A percentile compares a stretch with the other conserved stretches of the same genome.
Evolutionary conservation across 2,329 filamentous ascomycete genomes (phyloP).

Genomic region (Verruconis gallopava): DNA sequence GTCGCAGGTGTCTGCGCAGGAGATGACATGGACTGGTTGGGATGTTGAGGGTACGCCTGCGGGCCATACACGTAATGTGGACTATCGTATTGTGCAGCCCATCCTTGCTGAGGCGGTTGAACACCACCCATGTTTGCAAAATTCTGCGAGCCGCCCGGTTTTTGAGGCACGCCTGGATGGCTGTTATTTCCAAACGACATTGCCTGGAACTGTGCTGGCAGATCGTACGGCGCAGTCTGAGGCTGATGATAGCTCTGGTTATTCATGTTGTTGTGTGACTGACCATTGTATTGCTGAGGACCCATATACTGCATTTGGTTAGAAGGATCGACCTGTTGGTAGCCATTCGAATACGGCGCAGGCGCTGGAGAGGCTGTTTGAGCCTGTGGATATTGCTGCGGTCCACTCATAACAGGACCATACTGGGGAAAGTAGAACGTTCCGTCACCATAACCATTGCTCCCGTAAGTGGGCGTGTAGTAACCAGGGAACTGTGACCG

Average conservation of each 20-base stretch:
- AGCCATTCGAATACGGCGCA: constrained; percentile 20
- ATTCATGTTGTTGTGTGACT: constrained; percentile 14
- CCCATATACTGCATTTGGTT: constrained; percentile 24
- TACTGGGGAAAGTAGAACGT: constrained; percentile 21
- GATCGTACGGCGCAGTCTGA: constrained; percentile 25
- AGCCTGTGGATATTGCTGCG: constrained; percentile 20
- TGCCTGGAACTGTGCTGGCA: constrained; percentile 32
- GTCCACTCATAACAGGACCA: neutral
- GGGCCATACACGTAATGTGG: constrained; percentile 11
- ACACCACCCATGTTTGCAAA: neutral
- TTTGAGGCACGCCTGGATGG: neutral
- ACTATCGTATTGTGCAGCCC: constrained; percentile 14
- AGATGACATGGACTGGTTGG: constrained; percentile 21
- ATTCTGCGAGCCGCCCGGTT: neutral
- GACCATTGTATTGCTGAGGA: constrained; percentile 24
- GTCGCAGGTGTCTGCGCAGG: constrained; percentile 25
- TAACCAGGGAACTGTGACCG: constrained; percentile 59
- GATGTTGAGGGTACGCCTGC: constrained; percentile 9
- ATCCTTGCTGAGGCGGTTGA: constrained; percentile 1
- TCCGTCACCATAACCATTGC: constrained; percentile 1
- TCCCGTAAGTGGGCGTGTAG: constrained; percentile 26
- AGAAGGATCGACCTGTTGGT: constrained; percentile 13
- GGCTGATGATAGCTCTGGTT: constrained; percentile 8
- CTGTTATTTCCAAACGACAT: constrained; percentile 23
- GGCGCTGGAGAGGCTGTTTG: constrained; percentile 18